These are phyloP conservation scores for Citrus trifoliata DNA, from an alignment of 345 rosid genomes.

Conservation along the genomic window DNA sequence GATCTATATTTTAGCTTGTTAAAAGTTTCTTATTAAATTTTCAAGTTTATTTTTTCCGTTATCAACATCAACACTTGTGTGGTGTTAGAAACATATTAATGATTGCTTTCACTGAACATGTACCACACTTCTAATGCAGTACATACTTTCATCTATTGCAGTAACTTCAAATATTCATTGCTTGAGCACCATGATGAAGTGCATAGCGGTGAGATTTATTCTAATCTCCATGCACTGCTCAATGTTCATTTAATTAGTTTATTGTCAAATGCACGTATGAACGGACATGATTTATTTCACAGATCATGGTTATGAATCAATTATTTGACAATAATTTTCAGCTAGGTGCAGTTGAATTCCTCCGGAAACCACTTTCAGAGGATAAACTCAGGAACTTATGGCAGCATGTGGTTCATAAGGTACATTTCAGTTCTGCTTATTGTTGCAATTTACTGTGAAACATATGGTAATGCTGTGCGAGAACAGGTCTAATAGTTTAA, in stretches of 20 bases:
- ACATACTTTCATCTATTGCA: conserved; percentile 30
- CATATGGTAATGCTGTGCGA: background rate
- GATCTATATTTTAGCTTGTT: background rate
- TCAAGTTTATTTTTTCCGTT: background rate
- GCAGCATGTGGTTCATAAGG: conserved; percentile 99
- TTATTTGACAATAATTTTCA: conserved; percentile 41
- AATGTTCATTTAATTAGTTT: background rate
- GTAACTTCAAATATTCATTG: conserved; percentile 81
- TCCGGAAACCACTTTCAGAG: conserved; percentile 71
- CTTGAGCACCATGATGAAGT: conserved; percentile 84
- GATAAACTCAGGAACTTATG: conserved; percentile 87
- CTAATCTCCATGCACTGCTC: background rate
- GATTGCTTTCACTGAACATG: background rate
- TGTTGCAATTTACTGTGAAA: background rate
- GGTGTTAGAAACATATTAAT: background rate
- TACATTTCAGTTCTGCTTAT: conserved; percentile 13
- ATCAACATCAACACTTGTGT: background rate
- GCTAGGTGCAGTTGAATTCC: conserved; percentile 99
- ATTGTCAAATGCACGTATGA: too few species aligned
- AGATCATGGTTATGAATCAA: background rate
- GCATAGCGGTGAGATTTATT: conserved; percentile 73
- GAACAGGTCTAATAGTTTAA: conserved; percentile 21
- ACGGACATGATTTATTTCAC: background rate
- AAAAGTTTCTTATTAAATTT: background rate
- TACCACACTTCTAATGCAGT: conserved; percentile 21